Base-by-base conservation (phyloP, 2,329 filamentous ascomycete species). In the Colletotrichum phormii region DNA sequence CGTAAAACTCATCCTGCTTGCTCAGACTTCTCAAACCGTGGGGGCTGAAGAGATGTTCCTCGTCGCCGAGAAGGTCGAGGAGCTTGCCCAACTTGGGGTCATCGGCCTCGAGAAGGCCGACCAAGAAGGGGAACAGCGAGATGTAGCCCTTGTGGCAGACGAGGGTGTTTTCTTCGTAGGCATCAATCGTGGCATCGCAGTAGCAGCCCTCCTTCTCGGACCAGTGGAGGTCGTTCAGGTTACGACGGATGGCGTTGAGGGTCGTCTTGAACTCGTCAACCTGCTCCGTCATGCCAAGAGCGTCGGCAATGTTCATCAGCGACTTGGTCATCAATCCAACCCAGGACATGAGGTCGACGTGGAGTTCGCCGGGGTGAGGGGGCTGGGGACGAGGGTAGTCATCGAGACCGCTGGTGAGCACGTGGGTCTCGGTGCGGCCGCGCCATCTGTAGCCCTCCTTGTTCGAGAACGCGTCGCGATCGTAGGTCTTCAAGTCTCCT, bases 111-210 rank as follows among this genome's bases (percentile, higher is more conserved):
- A 98, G 80, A 72, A 98, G 87, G 9, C 96, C 96, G 3, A 94
- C 90, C 76, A 98, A 84, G 87, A 98, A 97, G 1, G 97, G 97
- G 82, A 98, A 97, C 33, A 99, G 87, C 26, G 94, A 97, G 76
- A 98, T 91, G 80, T 99, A 99, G 24, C 97, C 97, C 83, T 97
- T 98, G 86, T 98, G 97, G 84, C 97, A 99, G 54, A 98, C 94
- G 24, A 97, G 92, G 46, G 88, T 83, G 78, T 94, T 92, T 84
- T 99, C 97, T 82, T 99, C 97, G 80, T 94, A 99, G 73, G 95
- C 95, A 78, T 99, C 96, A 73, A 99, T 93, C 0, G 95, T 98
- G 1, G 95, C 95, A 81, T 99, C 97, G 81, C 97, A 99, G 85
- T 95, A 99, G 74, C 93, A 94, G 69, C 94, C 91, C 4, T 92